Evolutionary conservation across 140 eudicot species (phyloP).

Genomic region (Senecio squalidus): DNA sequence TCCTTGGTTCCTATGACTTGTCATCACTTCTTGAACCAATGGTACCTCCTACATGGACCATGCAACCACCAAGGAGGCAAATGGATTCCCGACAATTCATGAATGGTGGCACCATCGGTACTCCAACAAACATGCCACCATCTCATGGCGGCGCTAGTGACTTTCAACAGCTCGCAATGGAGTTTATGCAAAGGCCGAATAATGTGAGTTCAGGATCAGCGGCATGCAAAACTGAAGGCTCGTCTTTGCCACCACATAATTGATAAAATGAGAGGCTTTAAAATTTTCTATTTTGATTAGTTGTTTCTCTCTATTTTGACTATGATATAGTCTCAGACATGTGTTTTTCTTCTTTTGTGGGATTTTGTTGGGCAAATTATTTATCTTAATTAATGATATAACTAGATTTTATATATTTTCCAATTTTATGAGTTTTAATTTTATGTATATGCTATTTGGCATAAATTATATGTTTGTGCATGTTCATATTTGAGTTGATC

Average conservation of each 20-base stretch:
- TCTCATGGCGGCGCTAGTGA: constrained; percentile 35
- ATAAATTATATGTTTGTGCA: background rate
- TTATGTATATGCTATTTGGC: background rate
- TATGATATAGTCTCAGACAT: constrained; percentile 5
- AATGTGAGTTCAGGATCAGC: constrained; percentile 23
- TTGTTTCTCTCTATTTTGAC: constrained; percentile 1
- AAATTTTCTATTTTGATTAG: background rate
- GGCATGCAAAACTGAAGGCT: constrained; percentile 26
- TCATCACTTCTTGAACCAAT: constrained; percentile 68
- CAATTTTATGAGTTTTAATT: background rate
- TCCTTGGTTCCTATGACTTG: constrained; percentile 53
- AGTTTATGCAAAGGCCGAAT: constrained; percentile 56
- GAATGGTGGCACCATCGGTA: constrained; percentile 18
- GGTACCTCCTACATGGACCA: constrained; percentile 52
- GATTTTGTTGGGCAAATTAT: constrained; percentile 10
- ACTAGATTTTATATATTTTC: background rate
- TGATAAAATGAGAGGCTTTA: constrained; percentile 17
- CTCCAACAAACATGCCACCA: constrained; percentile 26
- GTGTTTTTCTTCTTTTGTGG: background rate
- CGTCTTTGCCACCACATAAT: constrained; percentile 48
- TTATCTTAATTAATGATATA: constrained; percentile 2
- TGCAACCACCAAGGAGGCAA: constrained; percentile 34
- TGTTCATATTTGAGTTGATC: no score
- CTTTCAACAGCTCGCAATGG: constrained; percentile 71
- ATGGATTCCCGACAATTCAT: constrained; percentile 45